These are phyloP conservation scores for Podaxis pistillaris DNA, from an alignment of 768 basidiomycete genomes.

Conservation along the genomic window DNA sequence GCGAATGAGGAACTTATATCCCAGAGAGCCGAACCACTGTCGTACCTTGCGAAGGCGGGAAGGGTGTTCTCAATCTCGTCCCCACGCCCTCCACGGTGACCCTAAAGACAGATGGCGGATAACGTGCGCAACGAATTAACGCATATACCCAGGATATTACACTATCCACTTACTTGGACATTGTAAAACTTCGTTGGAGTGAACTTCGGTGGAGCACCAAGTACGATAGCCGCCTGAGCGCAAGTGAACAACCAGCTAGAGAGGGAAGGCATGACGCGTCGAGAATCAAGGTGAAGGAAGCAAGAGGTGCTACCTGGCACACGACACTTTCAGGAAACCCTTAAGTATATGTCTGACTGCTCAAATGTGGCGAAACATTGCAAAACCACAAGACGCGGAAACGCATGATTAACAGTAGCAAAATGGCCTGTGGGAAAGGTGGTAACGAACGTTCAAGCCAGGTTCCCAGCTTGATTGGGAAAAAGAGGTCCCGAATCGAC, in stretches of 20 bases:
- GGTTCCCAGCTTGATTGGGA: not conserved
- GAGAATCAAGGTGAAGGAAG: not conserved
- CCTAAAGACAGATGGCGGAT: constrained; percentile 35
- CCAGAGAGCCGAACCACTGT: not conserved
- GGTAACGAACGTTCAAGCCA: constrained; percentile 7
- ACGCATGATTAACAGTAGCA: not conserved
- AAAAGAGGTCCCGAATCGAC: not conserved
- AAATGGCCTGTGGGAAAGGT: not conserved
- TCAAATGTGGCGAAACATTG: not conserved
- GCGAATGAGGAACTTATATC: constrained; percentile 8
- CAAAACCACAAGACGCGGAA: not conserved
- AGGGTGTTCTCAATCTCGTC: constrained; percentile 72
- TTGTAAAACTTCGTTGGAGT: constrained; percentile 5
- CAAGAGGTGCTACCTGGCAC: not conserved
- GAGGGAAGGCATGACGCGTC: not conserved
- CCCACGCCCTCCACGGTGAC: constrained; percentile 75
- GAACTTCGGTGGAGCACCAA: not conserved
- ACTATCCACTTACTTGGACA: constrained; percentile 20
- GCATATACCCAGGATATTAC: not conserved
- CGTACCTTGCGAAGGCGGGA: constrained; percentile 74
- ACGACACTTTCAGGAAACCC: not conserved
- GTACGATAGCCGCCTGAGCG: constrained; percentile 1
- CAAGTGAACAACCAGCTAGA: not conserved
- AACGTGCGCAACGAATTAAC: not conserved
- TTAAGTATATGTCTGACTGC: not conserved